Percentiles rank a stretch among this genome's conserved stretches.
phyloP scores from a whole-genome alignment of 495 filamentous ascomycete species.

The Zalerion maritima region DNA sequence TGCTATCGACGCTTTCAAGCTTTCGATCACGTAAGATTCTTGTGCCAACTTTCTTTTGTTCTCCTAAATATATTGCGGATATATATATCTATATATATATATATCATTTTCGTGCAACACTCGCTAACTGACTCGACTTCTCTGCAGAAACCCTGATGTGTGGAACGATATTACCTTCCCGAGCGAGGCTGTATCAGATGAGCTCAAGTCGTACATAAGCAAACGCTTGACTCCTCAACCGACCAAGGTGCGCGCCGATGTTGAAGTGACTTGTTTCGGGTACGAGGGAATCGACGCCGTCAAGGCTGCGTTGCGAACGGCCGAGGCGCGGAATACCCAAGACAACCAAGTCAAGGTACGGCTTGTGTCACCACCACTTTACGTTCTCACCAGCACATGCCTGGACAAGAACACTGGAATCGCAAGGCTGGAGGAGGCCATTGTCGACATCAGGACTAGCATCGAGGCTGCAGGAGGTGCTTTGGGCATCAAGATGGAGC shows the following conservation, averaged over 20 bases:
- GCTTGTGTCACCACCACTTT: constrained; percentile 87
- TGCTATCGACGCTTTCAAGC: constrained; percentile 94
- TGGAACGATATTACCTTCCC: constrained; percentile 89
- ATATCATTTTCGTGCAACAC: no score
- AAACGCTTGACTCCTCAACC: constrained; percentile 94
- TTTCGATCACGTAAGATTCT: constrained; percentile 76
- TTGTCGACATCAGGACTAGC: constrained; percentile 61
- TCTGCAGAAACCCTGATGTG: constrained; percentile 71
- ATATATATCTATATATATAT: no score
- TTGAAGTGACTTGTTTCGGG: constrained; percentile 95
- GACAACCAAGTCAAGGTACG: constrained; percentile 94
- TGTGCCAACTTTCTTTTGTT: not conserved
- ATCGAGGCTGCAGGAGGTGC: constrained; percentile 63
- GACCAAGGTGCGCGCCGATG: constrained; percentile 93
- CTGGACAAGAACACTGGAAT: constrained; percentile 85
- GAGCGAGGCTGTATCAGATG: constrained; percentile 67
- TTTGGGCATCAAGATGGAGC: constrained; percentile 87
- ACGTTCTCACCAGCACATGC: constrained; percentile 85
- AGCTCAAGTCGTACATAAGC: constrained; percentile 83
- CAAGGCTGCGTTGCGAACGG: constrained; percentile 73
- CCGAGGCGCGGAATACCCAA: constrained; percentile 74
- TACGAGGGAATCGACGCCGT: constrained; percentile 98
- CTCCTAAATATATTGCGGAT: not conserved
- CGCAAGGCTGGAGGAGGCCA: constrained; percentile 67
- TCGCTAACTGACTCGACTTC: constrained; percentile 6